These are phyloP conservation scores for Scytalidium sp. DNA, from an alignment of 2,329 filamentous ascomycete species.

Conservation along the genomic window DNA sequence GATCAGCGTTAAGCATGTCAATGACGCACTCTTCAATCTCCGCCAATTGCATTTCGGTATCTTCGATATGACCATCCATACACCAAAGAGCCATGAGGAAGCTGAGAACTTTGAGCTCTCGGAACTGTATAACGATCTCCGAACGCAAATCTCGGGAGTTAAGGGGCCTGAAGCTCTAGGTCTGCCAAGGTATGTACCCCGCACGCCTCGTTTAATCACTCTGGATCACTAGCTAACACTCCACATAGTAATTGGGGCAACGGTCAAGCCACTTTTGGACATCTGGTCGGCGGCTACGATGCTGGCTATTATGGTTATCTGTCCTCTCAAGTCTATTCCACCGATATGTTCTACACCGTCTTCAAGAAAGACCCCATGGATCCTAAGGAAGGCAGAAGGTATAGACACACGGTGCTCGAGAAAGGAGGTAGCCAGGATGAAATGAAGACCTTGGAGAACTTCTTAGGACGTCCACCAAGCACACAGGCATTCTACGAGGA, in stretches of 20 bases:
- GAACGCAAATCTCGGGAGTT: slow-evolving; percentile 68
- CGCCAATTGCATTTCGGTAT: slow-evolving; percentile 78
- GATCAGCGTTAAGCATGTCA: slow-evolving; percentile 76
- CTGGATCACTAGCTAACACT: slow-evolving; percentile 1
- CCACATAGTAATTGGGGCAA: slow-evolving; percentile 63
- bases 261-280: slow-evolving; percentile 77
- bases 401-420: slow-evolving; percentile 76
- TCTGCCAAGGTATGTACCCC: slow-evolving; percentile 44
- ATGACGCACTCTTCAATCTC: slow-evolving; percentile 75
- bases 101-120: slow-evolving; percentile 63
- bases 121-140: slow-evolving; percentile 68
- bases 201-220: not conserved
- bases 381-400: slow-evolving; percentile 67
- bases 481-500: slow-evolving; percentile 79
- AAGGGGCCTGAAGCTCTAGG: slow-evolving; percentile 70
- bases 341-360: slow-evolving; percentile 81
- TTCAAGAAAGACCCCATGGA: slow-evolving; percentile 81
- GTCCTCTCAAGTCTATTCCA: slow-evolving; percentile 75
- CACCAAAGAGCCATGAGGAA: slow-evolving; percentile 65
- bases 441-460: slow-evolving; percentile 76
- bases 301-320: slow-evolving; percentile 79
- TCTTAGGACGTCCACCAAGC: slow-evolving; percentile 72
- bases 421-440: slow-evolving; percentile 76
- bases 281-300: slow-evolving; percentile 81
- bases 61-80: slow-evolving; percentile 81